These are phyloP conservation scores for Cyclotella distinguenda DNA, from an alignment of 108 stramenopile species.

Conservation along the genomic window DNA sequence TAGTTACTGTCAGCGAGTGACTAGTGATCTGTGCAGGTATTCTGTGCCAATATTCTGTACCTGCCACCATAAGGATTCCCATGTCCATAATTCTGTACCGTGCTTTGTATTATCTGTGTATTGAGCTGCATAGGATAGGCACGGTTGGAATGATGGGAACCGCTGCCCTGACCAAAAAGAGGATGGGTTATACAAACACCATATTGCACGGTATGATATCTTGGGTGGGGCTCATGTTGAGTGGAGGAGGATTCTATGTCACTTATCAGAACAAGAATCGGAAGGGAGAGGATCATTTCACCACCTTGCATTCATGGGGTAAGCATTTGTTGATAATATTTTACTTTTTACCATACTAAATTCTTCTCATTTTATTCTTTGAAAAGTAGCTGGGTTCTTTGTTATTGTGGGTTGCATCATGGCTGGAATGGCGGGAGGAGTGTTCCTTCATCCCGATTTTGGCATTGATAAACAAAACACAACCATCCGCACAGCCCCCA, in stretches of 20 bases:
- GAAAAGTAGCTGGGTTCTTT: conserved; percentile 44
- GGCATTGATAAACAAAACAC: conserved; percentile 80
- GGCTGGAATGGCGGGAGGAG: conserved; percentile 58
- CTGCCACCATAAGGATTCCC: no score
- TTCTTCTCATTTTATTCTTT: neutral
- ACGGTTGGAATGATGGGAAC: conserved; percentile 75
- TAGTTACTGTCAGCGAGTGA: no score
- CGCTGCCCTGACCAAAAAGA: conserved; percentile 70
- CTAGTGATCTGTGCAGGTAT: no score
- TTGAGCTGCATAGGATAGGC: no score
- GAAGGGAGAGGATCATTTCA: conserved; percentile 62
- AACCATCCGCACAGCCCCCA: conserved; percentile 62
- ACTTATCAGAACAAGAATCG: conserved; percentile 76
- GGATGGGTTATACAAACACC: conserved; percentile 83
- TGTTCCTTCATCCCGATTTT: conserved; percentile 85
- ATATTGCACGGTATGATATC: conserved; percentile 76
- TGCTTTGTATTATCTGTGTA: no score
- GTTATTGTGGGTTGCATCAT: conserved; percentile 46
- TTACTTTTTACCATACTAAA: no score
- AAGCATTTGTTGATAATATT: conserved; percentile 10
- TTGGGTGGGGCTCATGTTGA: conserved; percentile 46
- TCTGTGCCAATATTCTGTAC: no score
- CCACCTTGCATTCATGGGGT: conserved; percentile 56
- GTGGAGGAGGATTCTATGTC: conserved; percentile 61
- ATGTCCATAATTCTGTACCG: no score